Base-by-base conservation (phyloP, 306 rosid species). In the Leucaena leucocephala region DNA sequence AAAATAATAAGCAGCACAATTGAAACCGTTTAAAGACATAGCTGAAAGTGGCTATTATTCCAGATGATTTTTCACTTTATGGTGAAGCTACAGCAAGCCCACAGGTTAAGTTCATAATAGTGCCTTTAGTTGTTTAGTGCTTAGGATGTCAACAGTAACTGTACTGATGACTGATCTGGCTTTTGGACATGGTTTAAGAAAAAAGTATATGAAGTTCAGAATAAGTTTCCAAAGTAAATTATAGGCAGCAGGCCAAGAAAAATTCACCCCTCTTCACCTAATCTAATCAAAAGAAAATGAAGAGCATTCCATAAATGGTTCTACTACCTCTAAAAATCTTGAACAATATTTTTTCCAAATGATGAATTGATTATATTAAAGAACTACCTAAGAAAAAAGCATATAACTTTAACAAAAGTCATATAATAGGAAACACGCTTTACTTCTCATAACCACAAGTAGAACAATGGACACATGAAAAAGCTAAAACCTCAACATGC, bases 321-420 rank as follows among this genome's bases (percentile, higher is more conserved):
- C 36, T 46, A 46, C 46, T 46, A 33, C 3, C 40, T 34, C 27
- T 49, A 71, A 15, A 67, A 40, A 40, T 8, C 69, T 27, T 35
- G 52, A 8, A 12, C 43, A 57, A 68, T 43, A 73, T 52, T 49
- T 84, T 84, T 55, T 74, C 72, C 40, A 58, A 13, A 57, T n/a
- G 42, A 7, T 67, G 55, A 74, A 44, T 21, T 81, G 58, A 67
- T 66, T 59, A 34, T 74, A 68, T 54, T 45, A 46, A 45, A 46
- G 64, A 78, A 70, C 57, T 16, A 7, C 82, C 78, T 64, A 57
- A 61, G 63, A 46, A 55, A 75, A 79, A 79, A 64, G 45, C 72
- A 82, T 16, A 61, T 63, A 73, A 16, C 48, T 40, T 22, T 16
- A 9, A 22, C 17, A 39, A 65, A 71, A 44, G 48, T 15, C 74